Conservation (phyloP, 179 eudicot genomes). For the Vitellaria paradoxa region DNA sequence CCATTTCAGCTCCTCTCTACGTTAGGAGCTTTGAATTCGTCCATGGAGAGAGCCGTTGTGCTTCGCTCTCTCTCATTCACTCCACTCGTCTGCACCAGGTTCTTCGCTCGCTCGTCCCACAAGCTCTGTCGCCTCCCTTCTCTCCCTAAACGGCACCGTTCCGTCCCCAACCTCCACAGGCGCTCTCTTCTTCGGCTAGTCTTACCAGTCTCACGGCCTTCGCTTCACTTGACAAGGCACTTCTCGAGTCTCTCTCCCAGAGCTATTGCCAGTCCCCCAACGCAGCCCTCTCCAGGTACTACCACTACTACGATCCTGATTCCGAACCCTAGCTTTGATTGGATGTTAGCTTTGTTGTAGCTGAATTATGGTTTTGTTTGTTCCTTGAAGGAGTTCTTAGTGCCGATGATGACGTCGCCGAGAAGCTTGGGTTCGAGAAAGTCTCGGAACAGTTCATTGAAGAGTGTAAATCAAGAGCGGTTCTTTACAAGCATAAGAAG, state of each 20-base stretch:
- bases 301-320: too few relatives aligned
- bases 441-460: slow-evolving; percentile 79
- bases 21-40: too few relatives aligned
- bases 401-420: slow-evolving; percentile 53
- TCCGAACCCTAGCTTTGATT: neutral
- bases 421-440: slow-evolving; percentile 83
- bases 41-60: slow-evolving; percentile 59
- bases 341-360: neutral
- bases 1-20: neutral
- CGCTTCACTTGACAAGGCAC: slow-evolving; percentile 17
- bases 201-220: slow-evolving; percentile 24
- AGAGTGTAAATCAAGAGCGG: slow-evolving; percentile 89
- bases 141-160: slow-evolving; percentile 30
- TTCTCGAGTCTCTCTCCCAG: slow-evolving; percentile 40
- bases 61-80: slow-evolving; percentile 43
- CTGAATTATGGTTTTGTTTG: slow-evolving; percentile 4
- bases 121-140: slow-evolving; percentile 18
- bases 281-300: slow-evolving; percentile 47
- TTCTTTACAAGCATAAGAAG: slow-evolving; percentile 76
- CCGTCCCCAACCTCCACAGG: slow-evolving; percentile 28
- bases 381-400: slow-evolving; percentile 34
- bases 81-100: slow-evolving; percentile 30
- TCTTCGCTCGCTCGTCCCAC: slow-evolving; percentile 29
- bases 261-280: slow-evolving; percentile 54
- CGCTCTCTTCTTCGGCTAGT: slow-evolving; percentile 35